Percentiles rank a stretch among this genome's conserved stretches.
Conservation (phyloP, 2,329 filamentous ascomycete genomes). For the Colletotrichum zoysiae region DNA sequence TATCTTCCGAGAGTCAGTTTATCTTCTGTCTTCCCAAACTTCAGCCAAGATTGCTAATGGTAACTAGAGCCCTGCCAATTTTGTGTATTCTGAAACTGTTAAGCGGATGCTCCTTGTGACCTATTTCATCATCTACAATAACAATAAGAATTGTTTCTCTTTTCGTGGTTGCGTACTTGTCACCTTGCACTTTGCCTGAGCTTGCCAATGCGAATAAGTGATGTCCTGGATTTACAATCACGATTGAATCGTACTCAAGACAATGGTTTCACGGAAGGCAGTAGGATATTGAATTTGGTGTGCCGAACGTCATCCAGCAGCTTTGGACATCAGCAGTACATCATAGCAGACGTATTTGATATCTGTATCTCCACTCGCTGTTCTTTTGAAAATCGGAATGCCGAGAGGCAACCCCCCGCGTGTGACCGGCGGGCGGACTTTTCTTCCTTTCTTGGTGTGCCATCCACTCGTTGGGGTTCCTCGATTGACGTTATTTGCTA, state of each 20-base stretch:
- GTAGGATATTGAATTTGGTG: background rate
- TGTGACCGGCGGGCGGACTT: background rate
- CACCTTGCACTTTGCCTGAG: background rate
- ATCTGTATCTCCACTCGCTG: background rate
- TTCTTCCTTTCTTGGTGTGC: background rate
- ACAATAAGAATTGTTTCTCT: background rate
- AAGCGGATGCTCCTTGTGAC: background rate
- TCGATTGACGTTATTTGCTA: background rate
- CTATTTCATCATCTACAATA: background rate
- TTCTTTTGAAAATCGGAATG: background rate
- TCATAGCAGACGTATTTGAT: background rate
- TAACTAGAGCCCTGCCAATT: background rate
- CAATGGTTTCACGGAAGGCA: background rate
- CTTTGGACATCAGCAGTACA: background rate
- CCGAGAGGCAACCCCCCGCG: background rate
- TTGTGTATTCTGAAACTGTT: background rate
- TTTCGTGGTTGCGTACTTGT: background rate
- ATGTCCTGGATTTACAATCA: background rate
- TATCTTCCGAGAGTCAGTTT: background rate
- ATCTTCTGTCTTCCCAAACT: background rate
- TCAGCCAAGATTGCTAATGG: background rate
- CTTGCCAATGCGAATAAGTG: background rate
- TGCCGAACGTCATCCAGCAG: background rate
- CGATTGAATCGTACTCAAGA: background rate
- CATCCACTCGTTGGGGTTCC: no score